phyloP scores from a whole-genome alignment of 2,329 filamentous ascomycete species.

The Monilinia aucupariae region DNA sequence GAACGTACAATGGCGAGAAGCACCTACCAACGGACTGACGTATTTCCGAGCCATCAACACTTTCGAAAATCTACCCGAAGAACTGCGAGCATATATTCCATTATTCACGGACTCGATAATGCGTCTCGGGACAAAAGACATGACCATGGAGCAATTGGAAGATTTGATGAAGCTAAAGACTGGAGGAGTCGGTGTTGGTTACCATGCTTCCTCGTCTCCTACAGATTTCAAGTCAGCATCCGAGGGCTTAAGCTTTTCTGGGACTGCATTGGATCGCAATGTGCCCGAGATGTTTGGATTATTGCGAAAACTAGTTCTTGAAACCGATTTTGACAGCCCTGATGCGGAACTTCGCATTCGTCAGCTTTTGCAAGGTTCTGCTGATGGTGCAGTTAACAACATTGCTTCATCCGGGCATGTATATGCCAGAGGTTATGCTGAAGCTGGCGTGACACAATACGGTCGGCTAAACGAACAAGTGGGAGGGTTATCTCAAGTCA shows the following conservation, averaged over 20 bases:
- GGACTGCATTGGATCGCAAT: slow-evolving; percentile 85
- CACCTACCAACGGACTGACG: slow-evolving; percentile 89
- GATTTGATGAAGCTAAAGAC: slow-evolving; percentile 95
- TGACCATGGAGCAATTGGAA: slow-evolving; percentile 90
- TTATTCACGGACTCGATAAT: slow-evolving; percentile 90
- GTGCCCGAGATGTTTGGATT: slow-evolving; percentile 88
- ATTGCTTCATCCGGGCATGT: slow-evolving; percentile 87
- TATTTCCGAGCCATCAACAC: slow-evolving; percentile 89
- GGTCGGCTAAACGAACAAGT: slow-evolving; percentile 76
- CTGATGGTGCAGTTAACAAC: slow-evolving; percentile 84
- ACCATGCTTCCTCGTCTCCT: slow-evolving; percentile 76
- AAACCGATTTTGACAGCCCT: slow-evolving; percentile 83
- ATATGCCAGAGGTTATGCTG: slow-evolving; percentile 78
- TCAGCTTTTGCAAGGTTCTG: slow-evolving; percentile 78
- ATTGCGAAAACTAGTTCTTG: slow-evolving; percentile 70
- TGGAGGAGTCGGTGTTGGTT: slow-evolving; percentile 78
- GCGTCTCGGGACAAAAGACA: slow-evolving; percentile 81
- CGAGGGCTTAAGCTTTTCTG: slow-evolving; percentile 79
- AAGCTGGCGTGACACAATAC: slow-evolving; percentile 68
- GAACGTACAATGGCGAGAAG: slow-evolving; percentile 82
- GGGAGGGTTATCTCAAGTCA: slow-evolving; percentile 84
- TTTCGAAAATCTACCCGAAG: slow-evolving; percentile 73
- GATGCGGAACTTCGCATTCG: slow-evolving; percentile 77
- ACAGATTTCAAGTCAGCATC: slow-evolving; percentile 62
- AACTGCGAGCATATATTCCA: slow-evolving; percentile 77